Evolutionary conservation across 495 filamentous ascomycete species (phyloP).

Genomic region (Podospora conica): DNA sequence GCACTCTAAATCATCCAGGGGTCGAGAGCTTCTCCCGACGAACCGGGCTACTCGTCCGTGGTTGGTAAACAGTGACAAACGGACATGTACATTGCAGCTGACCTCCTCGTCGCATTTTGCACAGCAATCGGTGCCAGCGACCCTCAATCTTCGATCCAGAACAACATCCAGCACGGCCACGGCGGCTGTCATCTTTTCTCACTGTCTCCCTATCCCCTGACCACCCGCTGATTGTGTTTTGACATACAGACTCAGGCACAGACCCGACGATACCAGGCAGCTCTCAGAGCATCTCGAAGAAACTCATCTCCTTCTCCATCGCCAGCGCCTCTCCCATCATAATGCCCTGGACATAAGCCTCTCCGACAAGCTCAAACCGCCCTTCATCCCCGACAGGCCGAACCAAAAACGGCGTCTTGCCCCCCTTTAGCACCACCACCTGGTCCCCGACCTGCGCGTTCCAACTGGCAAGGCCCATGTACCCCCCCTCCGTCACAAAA

Average conservation of each 20-base stretch:
- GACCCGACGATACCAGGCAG: too few species aligned
- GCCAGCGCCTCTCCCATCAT: conserved; percentile 1
- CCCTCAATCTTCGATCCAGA: background rate
- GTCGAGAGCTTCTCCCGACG: background rate
- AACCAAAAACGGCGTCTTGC: background rate
- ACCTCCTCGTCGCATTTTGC: background rate
- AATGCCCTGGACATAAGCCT: conserved; percentile 1
- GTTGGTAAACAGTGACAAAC: background rate
- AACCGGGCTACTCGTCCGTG: background rate
- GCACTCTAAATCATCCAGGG: background rate
- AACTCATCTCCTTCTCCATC: background rate
- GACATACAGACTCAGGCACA: too few species aligned
- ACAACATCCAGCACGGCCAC: too few species aligned
- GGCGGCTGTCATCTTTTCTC: too few species aligned
- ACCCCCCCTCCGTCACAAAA: background rate
- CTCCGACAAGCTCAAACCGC: background rate
- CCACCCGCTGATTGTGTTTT: too few species aligned
- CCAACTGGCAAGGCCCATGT: background rate
- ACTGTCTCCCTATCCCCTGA: too few species aligned
- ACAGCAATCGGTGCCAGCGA: background rate
- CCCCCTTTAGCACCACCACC: background rate
- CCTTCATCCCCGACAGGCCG: background rate
- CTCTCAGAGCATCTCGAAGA: background rate
- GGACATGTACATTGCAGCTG: background rate
- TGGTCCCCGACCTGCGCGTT: background rate